Base-by-base conservation (phyloP, 2,329 filamentous ascomycete species). In the Claviceps sp. region DNA sequence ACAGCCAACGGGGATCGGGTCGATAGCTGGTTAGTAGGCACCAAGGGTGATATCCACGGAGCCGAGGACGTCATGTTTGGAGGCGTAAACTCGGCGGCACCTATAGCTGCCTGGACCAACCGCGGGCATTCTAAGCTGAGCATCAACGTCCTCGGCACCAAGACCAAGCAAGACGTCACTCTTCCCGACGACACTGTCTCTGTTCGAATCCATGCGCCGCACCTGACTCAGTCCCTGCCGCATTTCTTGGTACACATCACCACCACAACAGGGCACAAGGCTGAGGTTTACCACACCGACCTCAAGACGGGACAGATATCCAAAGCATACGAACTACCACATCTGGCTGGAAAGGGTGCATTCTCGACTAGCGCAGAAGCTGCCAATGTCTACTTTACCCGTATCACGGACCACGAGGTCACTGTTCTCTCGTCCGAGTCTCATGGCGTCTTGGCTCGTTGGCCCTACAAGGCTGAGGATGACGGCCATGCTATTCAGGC, bases 191-290 rank as follows among this genome's bases (percentile, higher is more conserved):
- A 71, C 17, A 72, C 76, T 4, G 64, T 71, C 16, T 65, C 67
- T 3, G 72, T 86, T 49, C 74, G 82, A 51, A 73, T 95, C 22
- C 87, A 94, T 62, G 86, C 86, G 1, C 85, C 88, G 16, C 81
- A 82, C 57, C 74, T 84, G 51, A 69, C 80, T 34, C 85, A 86
- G 61, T 84, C 86, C 4, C 74, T 82, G 45, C 75, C 88, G 39
- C 88, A 95, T 69, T 94, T 96, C 70, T 71, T 96, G 36, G 85
- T 95, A 5, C 86, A 95, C 59, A 88, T 81, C 59, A 76, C 83
- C 59, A 87, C 87, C 0, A 73, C 73, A 38, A 72, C 72, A 2
- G 81, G 81, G 17, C 86, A 90, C 62, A 88, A 86, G 72, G 91
- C 85, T 3, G 85, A 94, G 55, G 84, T 97, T 34, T 96, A 85